Evolutionary conservation across 2,329 filamentous ascomycete genomes (phyloP).

Genomic region (Cordyceps cicadae): DNA sequence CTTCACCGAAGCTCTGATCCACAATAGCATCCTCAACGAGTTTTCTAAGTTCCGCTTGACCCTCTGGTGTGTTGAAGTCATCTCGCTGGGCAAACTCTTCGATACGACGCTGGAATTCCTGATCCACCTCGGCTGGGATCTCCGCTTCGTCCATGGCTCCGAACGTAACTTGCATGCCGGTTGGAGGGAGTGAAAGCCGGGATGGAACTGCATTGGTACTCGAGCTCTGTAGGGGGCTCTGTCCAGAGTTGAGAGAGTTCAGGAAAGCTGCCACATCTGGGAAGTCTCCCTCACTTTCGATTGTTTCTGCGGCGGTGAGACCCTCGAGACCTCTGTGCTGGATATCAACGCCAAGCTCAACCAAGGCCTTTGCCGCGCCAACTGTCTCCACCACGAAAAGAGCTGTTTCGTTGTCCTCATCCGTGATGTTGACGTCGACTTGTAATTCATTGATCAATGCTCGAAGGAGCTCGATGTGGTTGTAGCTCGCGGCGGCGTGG

Average conservation of each 20-base stretch:
- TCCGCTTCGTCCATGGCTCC: constrained; percentile 61
- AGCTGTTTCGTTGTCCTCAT: constrained; percentile 91
- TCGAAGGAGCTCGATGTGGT: constrained; percentile 72
- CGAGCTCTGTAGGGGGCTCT: constrained; percentile 9
- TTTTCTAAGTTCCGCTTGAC: constrained; percentile 68
- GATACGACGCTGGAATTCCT: constrained; percentile 76
- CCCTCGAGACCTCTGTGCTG: constrained; percentile 62
- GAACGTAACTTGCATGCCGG: constrained; percentile 69
- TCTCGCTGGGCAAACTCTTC: constrained; percentile 77
- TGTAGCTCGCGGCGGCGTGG: constrained; percentile 89
- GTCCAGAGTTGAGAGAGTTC: constrained; percentile 24
- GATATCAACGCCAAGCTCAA: constrained; percentile 69
- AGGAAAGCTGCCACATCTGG: constrained; percentile 70
- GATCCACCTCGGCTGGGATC: constrained; percentile 60
- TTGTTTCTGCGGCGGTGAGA: constrained; percentile 71
- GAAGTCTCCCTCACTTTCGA: constrained; percentile 69
- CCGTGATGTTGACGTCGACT: constrained; percentile 71
- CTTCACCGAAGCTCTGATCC: constrained; percentile 54
- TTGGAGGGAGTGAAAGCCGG: constrained; percentile 56
- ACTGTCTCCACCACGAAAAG: constrained; percentile 83
- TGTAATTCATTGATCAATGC: constrained; percentile 66
- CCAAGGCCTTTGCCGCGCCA: constrained; percentile 66
- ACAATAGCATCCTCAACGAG: constrained; percentile 74
- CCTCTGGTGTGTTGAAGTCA: constrained; percentile 74
- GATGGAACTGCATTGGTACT: constrained; percentile 14